A percentile compares a stretch with the other conserved stretches of the same genome.
Conservation (phyloP, 495 filamentous ascomycete genomes). For the Viridothelium virens region DNA sequence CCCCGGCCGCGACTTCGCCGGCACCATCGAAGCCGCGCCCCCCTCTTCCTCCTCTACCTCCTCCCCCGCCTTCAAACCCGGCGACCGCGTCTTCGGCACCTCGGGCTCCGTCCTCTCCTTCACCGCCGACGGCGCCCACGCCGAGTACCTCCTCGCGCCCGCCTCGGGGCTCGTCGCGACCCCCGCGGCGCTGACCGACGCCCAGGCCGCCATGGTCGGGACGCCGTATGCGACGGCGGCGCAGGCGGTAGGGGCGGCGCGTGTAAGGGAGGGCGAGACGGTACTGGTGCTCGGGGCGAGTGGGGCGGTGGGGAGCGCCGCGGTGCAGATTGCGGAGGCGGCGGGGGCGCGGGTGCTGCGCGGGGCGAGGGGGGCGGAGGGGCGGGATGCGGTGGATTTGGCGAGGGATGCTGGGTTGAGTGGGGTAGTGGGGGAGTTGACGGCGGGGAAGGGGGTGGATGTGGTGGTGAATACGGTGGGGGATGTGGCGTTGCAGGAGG, state of each 20-base stretch:
- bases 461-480: slow-evolving; percentile 37
- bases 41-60: background rate
- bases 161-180: slow-evolving; percentile 25
- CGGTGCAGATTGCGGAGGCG: slow-evolving; percentile 31
- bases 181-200: slow-evolving; percentile 24
- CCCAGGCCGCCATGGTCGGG: slow-evolving; percentile 31
- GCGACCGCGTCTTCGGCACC: slow-evolving; percentile 33
- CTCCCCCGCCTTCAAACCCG: slow-evolving; percentile 14
- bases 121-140: slow-evolving; percentile 32
- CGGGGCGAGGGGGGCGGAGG: slow-evolving; percentile 24
- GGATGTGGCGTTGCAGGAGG: slow-evolving; percentile 23
- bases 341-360: slow-evolving; percentile 28
- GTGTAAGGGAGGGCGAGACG: slow-evolving; percentile 27
- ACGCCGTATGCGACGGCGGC: slow-evolving; percentile 35
- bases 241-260: slow-evolving; percentile 27
- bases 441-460: slow-evolving; percentile 31
- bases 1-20: slow-evolving; percentile 38
- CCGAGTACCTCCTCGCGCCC: slow-evolving; percentile 32
- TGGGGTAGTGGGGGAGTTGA: slow-evolving; percentile 29
- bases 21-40: slow-evolving; percentile 25
- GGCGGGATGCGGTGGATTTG: slow-evolving; percentile 24
- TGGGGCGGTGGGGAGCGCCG: slow-evolving; percentile 34
- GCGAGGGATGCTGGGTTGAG: slow-evolving; percentile 29
- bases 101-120: slow-evolving; percentile 27
- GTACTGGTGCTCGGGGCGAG: slow-evolving; percentile 37